Percentiles rank a stretch among this genome's conserved stretches.
Evolutionary conservation across 371 early-diverging fungal genomes (phyloP).

Genomic region (Enteropsectra breve): DNA sequence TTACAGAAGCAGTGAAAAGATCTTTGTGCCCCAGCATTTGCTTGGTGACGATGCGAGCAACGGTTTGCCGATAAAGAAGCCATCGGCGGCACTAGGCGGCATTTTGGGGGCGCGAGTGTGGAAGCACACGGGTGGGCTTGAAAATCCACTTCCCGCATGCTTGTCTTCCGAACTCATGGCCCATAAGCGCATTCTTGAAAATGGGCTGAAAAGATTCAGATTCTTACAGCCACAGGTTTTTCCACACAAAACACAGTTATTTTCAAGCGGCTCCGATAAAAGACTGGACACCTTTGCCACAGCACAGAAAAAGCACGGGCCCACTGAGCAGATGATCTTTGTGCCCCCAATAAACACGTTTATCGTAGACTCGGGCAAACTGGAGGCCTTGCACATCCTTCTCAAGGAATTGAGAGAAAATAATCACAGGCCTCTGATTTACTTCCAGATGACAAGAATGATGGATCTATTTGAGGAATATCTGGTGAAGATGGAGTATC

Average conservation of each 20-base stretch:
- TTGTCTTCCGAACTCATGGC: neutral
- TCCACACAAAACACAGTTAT: neutral
- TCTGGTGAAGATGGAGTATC: conserved; percentile 52
- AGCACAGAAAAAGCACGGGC: neutral
- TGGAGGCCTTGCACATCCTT: conserved; percentile 73
- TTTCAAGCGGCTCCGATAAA: neutral
- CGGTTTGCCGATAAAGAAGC: neutral
- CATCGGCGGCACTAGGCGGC: neutral
- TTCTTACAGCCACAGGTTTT: neutral
- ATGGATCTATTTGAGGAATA: conserved; percentile 78
- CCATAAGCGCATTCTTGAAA: neutral
- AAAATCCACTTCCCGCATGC: neutral
- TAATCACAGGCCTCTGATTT: conserved; percentile 81
- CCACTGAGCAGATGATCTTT: conserved; percentile 3
- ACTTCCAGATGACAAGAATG: conserved; percentile 97
- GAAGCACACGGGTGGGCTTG: neutral
- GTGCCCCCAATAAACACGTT: conserved; percentile 68
- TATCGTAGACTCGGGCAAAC: conserved; percentile 81
- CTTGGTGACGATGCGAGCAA: neutral
- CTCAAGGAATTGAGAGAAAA: conserved; percentile 73
- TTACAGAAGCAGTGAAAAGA: neutral
- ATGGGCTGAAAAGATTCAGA: conserved; percentile 2
- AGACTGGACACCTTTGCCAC: neutral
- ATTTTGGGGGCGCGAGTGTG: neutral
- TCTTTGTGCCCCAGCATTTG: neutral